Base-by-base conservation (phyloP, 768 basidiomycete genomes). In the Tricholomella constricta region DNA sequence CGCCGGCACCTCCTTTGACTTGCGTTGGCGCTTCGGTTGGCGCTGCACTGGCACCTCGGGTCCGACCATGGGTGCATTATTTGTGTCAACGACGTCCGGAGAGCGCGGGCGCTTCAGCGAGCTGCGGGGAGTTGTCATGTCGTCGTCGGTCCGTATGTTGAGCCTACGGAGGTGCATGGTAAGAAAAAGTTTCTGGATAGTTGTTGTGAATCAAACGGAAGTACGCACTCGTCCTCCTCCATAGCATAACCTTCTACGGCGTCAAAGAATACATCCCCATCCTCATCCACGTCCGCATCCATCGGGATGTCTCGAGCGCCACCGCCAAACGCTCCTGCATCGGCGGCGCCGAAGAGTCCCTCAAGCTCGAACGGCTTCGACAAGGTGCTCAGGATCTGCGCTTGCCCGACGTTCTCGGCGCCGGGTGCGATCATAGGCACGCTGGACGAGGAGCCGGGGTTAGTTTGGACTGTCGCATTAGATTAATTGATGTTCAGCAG, bases 351-450 rank as follows among this genome's bases (percentile, higher is more conserved):
- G 58, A 96, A 94, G 4, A 98, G 69, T 0, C 88, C 94, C 10
- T 83, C 91, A 2, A 82, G 65, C 55, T 88, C 83, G 63, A 98
- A 97, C 2, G 93, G 88, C 52, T 86, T 83, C 9, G 86, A 84
- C 22, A 92, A 82, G 40, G 75, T 71, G 2, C 71, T 74, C 4
- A 97, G 66, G 44, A 97, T 91, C 60, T 91, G 84, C 0, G 90
- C 86, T 59, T 91, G 85, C 7, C 90, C 90, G 29, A 90, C 86
- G 51, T 79, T 82, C 62, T 93, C 91, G 12, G 88, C 90, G 19
- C 89, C 90, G 7, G 85, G 83, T 0, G 86, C 85, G 51, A 85
- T 74, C 17, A 64, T 62, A 11, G 69, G 63, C 7, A 60, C 61
- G 14, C 62, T 61, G 12, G 63, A 63, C 5, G 64, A 65, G 17